Evolutionary conservation across 208 protist species (phyloP), one percentile per base, ranked within the genome.

Genomic region (Leishmania martiniquensis): DNA sequence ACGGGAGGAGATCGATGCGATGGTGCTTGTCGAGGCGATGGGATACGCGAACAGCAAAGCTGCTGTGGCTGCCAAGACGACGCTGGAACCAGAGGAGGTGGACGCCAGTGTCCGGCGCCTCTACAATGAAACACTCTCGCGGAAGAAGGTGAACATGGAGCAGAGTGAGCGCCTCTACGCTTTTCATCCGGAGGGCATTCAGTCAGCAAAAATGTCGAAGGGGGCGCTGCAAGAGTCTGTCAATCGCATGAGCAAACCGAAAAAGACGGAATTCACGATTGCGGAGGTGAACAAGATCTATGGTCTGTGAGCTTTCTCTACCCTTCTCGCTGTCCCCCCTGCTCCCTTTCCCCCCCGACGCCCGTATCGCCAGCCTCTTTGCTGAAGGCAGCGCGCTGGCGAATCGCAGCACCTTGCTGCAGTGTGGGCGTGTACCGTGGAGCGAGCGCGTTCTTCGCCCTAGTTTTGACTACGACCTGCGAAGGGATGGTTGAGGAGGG

Each of bases 241-340:
- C 32, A 66, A 88, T 39, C 88, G 85, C 34, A 81, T 96, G 72
- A 89, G 90, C 66, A 72, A 92, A 51, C 92, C 94, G 9, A 95
- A 95, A 76, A 95, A 97, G 82, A 86, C 82, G 37, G 88, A 89
- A 77, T 97, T 82, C 83, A 93, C 88, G 5, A 85, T 87, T 3
- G 92, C 82, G 12, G 94, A 97, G 62, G 86, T 96, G 49, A 97
- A 97, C 84, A 93, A 91, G 68, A 89, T 95, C 22, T 97, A 97
- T 60, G 94, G 90, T 37, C 77, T 96, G 22, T 78, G 71, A 79
- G n/a, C 10, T n/a, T 47, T 42, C 1, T 32, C 39, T n/a, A 4
- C 12, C 37, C n/a, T 52, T 76, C 72, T 22, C 49, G 20, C 39
- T 72, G 65, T 22, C 55, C n/a, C 22, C 39, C 12, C 29, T 42